A percentile compares a stretch with the other conserved stretches of the same genome.
These are phyloP conservation scores for Endothia cerciana DNA, from an alignment of 2,329 filamentous ascomycete species.

Conservation along the genomic window DNA sequence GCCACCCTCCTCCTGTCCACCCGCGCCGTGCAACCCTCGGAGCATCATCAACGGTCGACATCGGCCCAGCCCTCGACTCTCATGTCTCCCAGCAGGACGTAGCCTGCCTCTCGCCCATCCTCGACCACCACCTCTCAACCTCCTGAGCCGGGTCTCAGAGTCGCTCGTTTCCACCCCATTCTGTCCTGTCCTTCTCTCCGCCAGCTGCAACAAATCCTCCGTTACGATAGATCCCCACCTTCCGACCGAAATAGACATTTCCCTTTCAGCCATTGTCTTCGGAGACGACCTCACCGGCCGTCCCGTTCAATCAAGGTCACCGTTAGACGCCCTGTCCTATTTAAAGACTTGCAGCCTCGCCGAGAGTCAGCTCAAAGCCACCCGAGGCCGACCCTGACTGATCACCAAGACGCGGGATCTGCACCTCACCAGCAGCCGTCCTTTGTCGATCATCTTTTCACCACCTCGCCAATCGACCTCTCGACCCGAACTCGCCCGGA, in stretches of 20 bases:
- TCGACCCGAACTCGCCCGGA: neutral
- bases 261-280: slow-evolving; percentile 4
- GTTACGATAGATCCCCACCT: neutral
- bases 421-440: slow-evolving; percentile 12
- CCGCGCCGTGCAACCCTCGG: slow-evolving; percentile 19
- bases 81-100: slow-evolving; percentile 11
- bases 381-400: slow-evolving; percentile 23
- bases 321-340: slow-evolving; percentile 20
- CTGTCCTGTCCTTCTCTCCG: neutral
- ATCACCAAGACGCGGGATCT: slow-evolving; percentile 26
- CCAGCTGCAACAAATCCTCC: slow-evolving; percentile 8
- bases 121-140: neutral
- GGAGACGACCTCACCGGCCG: neutral
- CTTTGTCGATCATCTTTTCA: slow-evolving; percentile 28
- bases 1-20: slow-evolving; percentile 5
- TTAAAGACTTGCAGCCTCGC: slow-evolving; percentile 28
- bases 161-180: slow-evolving; percentile 7
- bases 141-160: slow-evolving; percentile 17
- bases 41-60: slow-evolving; percentile 16
- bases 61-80: slow-evolving; percentile 15
- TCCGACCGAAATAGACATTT: slow-evolving; percentile 5
- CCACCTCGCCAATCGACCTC: neutral
- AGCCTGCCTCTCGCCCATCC: neutral
- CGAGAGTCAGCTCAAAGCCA: slow-evolving; percentile 24
- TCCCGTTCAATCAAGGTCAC: slow-evolving; percentile 2